A percentile compares a stretch with the other conserved stretches of the same genome.
These are phyloP conservation scores for Blastobotrys illinoisensis DNA, from an alignment of 1,139 yeast species.

Conservation along the genomic window DNA sequence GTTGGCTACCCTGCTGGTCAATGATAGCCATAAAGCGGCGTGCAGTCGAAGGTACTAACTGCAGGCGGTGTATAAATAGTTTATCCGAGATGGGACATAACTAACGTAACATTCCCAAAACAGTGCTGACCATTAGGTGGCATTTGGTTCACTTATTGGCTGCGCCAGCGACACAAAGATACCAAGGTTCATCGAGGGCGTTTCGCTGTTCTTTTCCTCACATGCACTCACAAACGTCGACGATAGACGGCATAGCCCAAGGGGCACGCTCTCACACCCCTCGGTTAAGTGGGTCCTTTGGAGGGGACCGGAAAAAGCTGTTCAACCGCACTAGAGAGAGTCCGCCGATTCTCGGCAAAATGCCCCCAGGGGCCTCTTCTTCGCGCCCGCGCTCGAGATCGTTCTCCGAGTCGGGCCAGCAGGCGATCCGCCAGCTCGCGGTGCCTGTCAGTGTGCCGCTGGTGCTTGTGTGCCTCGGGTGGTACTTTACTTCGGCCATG, in stretches of 20 bases:
- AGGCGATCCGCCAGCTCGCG: slow-evolving; percentile 32
- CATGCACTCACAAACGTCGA: not conserved
- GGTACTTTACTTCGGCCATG: slow-evolving; percentile 81
- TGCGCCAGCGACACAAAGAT: not conserved
- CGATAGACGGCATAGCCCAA: not conserved
- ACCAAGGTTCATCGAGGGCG: not conserved
- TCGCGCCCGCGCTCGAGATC: slow-evolving; percentile 15
- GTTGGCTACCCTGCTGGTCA: no score
- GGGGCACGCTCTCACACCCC: slow-evolving; percentile 5
- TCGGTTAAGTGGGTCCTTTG: slow-evolving; percentile 14
- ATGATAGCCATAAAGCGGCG: no score
- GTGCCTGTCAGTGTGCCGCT: slow-evolving; percentile 37
- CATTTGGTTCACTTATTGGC: not conserved
- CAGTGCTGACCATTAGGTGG: not conserved
- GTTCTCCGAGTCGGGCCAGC: slow-evolving; percentile 23
- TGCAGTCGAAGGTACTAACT: no score
- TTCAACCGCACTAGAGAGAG: slow-evolving; percentile 4
- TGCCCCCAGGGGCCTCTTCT: not conserved
- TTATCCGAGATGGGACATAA: not conserved
- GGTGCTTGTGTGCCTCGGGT: slow-evolving; percentile 51
- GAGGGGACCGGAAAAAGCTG: slow-evolving; percentile 14
- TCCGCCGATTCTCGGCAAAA: not conserved
- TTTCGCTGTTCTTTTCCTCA: not conserved
- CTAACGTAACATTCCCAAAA: not conserved
- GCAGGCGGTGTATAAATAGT: not conserved